phyloP scores from a whole-genome alignment of 148 eudicot genomes.

The Rhododendron vialii region DNA sequence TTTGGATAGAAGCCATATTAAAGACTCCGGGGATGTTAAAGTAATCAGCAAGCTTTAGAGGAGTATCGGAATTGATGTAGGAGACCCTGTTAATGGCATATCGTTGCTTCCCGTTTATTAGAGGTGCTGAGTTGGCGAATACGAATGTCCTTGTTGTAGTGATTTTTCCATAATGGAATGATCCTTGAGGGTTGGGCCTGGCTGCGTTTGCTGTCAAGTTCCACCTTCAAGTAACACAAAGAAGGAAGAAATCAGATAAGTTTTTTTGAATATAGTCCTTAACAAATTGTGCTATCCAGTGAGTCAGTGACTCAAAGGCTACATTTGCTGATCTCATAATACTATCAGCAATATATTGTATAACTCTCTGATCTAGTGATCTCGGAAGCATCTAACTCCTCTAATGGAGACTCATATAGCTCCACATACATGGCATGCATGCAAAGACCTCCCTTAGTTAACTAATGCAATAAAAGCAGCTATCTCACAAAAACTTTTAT shows the following conservation, averaged over 20 bases:
- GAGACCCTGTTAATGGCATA: slow-evolving; percentile 87
- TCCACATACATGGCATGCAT: not conserved
- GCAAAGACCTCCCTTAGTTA: not conserved
- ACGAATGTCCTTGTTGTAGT: slow-evolving; percentile 46
- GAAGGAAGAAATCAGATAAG: not conserved
- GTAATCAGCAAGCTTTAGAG: slow-evolving; percentile 88
- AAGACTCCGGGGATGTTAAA: slow-evolving; percentile 83
- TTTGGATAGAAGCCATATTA: slow-evolving; percentile 56
- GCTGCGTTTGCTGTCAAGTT: slow-evolving; percentile 97
- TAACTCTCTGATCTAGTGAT: not conserved
- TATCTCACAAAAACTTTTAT: not conserved
- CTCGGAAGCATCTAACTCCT: not conserved
- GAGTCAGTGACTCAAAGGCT: not conserved
- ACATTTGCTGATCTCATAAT: not conserved
- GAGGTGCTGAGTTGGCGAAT: slow-evolving; percentile 64
- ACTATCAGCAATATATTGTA: not conserved
- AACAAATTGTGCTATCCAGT: not conserved
- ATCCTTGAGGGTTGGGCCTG: slow-evolving; percentile 96
- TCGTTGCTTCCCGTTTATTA: slow-evolving; percentile 65
- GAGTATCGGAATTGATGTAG: slow-evolving; percentile 64
- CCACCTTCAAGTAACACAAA: slow-evolving; percentile 52
- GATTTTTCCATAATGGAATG: slow-evolving; percentile 85
- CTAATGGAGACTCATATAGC: not conserved
- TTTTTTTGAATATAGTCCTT: not conserved
- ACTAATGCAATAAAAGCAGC: not conserved